phyloP scores from a whole-genome alignment of 192 early-diverging fungal genomes.

The Gonapodya prolifera region DNA sequence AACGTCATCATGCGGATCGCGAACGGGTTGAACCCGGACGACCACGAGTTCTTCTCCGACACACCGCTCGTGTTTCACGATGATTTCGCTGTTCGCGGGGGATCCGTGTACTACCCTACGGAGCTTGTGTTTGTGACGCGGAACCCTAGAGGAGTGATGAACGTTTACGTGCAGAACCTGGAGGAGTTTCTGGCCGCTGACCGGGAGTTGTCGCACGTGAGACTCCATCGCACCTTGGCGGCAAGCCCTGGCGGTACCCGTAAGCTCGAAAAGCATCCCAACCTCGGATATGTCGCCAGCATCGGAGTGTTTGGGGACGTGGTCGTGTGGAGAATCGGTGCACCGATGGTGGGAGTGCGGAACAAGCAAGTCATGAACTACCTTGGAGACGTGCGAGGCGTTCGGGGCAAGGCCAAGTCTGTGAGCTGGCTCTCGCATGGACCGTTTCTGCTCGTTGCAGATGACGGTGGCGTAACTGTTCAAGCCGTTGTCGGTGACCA shows the following conservation, averaged over 20 bases:
- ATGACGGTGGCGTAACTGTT: too few relatives aligned
- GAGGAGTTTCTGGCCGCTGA: slow-evolving; percentile 61
- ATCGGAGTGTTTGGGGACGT: slow-evolving; percentile 35
- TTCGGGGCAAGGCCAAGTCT: too few relatives aligned
- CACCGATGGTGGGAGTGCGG: slow-evolving; percentile 25
- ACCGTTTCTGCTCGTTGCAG: too few relatives aligned
- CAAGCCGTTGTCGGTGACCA: too few relatives aligned
- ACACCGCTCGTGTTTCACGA: slow-evolving; percentile 33
- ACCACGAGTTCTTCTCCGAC: slow-evolving; percentile 43
- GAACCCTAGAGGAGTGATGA: slow-evolving; percentile 43
- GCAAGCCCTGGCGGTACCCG: not conserved
- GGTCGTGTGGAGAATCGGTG: slow-evolving; percentile 33
- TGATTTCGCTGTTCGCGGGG: slow-evolving; percentile 11
- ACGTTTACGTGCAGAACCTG: slow-evolving; percentile 57
- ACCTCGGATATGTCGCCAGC: slow-evolving; percentile 21
- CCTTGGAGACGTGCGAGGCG: too few relatives aligned
- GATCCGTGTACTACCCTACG: slow-evolving; percentile 25
- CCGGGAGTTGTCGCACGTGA: slow-evolving; percentile 39
- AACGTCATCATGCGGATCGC: slow-evolving; percentile 49
- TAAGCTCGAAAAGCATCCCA: slow-evolving; percentile 14
- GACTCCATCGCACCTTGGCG: slow-evolving; percentile 27
- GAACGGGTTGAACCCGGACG: slow-evolving; percentile 33
- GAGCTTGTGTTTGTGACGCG: slow-evolving; percentile 51
- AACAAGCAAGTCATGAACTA: not conserved
- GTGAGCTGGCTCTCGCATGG: too few relatives aligned